phyloP scores from a whole-genome alignment of 805 yeast species.

The Yarrowia deformans region DNA sequence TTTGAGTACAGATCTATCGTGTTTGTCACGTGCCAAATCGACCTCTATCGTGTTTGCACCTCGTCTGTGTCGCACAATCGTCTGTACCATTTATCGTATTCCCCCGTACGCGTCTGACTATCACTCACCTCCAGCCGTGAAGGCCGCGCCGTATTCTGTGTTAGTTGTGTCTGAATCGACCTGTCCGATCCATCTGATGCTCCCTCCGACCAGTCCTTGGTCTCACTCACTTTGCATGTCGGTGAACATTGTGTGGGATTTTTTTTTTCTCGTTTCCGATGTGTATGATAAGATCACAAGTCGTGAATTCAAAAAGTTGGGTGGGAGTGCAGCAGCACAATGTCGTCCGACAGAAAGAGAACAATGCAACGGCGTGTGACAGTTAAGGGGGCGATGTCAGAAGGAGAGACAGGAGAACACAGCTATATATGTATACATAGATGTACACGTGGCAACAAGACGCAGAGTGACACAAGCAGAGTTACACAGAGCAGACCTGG shows the following conservation, averaged over 20 bases:
- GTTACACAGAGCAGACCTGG: neutral
- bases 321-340: neutral
- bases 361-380: no score
- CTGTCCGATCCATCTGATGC: neutral
- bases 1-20: no score
- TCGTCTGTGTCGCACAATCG: neutral
- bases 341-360: neutral
- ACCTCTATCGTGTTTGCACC: no score
- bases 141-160: constrained; percentile 87
- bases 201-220: neutral
- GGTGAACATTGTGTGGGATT: constrained; percentile 41
- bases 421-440: no score
- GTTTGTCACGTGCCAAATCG: no score
- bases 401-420: neutral
- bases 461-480: neutral
- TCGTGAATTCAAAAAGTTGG: neutral
- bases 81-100: neutral
- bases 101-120: constrained; percentile 11
- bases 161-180: constrained; percentile 37
- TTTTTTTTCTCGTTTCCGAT: neutral
- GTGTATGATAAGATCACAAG: constrained; percentile 15
- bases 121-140: constrained; percentile 75
- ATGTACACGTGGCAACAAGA: neutral
- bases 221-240: constrained; percentile 50
- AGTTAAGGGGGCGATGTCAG: no score